Base-by-base conservation (phyloP, 2,329 filamentous ascomycete genomes). In the Shiraia sp. region DNA sequence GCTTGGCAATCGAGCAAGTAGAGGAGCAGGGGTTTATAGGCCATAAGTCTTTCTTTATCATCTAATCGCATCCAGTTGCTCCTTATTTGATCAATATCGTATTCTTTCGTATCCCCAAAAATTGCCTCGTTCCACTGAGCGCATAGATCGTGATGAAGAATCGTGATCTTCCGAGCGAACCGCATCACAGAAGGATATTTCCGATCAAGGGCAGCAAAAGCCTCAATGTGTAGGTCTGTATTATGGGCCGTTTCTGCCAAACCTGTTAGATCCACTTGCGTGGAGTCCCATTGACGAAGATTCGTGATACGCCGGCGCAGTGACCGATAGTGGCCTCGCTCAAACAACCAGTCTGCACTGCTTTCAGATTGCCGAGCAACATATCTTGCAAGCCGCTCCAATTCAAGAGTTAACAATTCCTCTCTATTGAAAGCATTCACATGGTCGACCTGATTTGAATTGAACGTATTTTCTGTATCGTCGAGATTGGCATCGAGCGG, bases 1-100 rank as follows among this genome's bases (percentile, higher is more conserved):
- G 63, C 61, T 17, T 49, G 37, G 24, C 47, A 44, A 16, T 67
- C 53, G 6, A 68, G 45, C 14, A 68, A 48, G 40, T 63, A 68
- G 23, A 67, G 22, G 6, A 69, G 55, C 30, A 66, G 22, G 10
- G 39, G 25, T 34, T 53, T 45, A 42, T 54, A 63, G 14, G 39
- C 50, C 3, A 30, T 15, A 9, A 49, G 52, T 23, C 53, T 47
- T 10, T 37, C 42, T 1, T 42, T 29, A 12, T 40, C 27, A 9
- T 55, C 44, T n/a, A 62, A 35, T 12, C 29, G 35, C 23, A 50
- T 37, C 62, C 64, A 65, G 10, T 47, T 53, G 19, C 32, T 27
- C 46, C 40, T 51, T 6, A 55, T 40, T 22, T 52, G 34, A 12
- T 52, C 39, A 6, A 38, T 14, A 17, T 45, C 48, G 19, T 41